phyloP scores from a whole-genome alignment of 768 basidiomycete genomes.

The Porphyrellus cyaneotinctus region DNA sequence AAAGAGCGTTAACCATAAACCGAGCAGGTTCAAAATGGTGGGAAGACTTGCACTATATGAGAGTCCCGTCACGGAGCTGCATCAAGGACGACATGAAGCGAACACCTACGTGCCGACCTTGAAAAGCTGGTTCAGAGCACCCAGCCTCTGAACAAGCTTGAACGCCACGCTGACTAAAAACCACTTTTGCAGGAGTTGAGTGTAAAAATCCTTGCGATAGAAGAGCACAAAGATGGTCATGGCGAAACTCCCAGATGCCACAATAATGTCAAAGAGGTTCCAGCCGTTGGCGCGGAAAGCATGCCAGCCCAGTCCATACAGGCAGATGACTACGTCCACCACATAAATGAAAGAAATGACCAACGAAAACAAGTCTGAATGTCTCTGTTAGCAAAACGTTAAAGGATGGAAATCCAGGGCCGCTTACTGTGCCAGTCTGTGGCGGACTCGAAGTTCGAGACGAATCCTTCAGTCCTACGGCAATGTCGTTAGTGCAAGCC shows the following conservation, averaged over 20 bases:
- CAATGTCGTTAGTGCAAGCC: not conserved
- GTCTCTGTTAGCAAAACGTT: slow-evolving; percentile 6
- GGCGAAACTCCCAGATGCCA: slow-evolving; percentile 75
- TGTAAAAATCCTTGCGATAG: slow-evolving; percentile 43
- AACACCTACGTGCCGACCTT: slow-evolving; percentile 85
- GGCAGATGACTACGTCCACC: slow-evolving; percentile 72
- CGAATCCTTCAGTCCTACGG: slow-evolving; percentile 75
- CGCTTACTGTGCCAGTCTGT: slow-evolving; percentile 57
- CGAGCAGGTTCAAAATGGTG: slow-evolving; percentile 77
- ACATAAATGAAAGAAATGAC: slow-evolving; percentile 66
- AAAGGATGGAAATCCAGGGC: not conserved
- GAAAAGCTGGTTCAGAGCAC: slow-evolving; percentile 90
- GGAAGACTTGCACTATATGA: slow-evolving; percentile 72
- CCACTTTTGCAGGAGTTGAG: slow-evolving; percentile 76
- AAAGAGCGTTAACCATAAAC: slow-evolving; percentile 87
- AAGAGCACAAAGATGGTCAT: slow-evolving; percentile 75
- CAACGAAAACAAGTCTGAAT: slow-evolving; percentile 72
- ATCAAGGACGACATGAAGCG: not conserved
- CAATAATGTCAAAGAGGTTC: slow-evolving; percentile 87
- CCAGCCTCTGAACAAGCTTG: slow-evolving; percentile 88
- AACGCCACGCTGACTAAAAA: slow-evolving; percentile 92
- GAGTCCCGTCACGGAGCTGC: not conserved
- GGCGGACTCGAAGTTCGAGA: slow-evolving; percentile 43
- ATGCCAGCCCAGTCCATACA: slow-evolving; percentile 77
- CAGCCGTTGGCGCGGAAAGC: slow-evolving; percentile 87